Evolutionary conservation across 768 basidiomycete species (phyloP), one percentile per base, ranked within the genome.

Genomic region (Coprinellus aureogranulatus): DNA sequence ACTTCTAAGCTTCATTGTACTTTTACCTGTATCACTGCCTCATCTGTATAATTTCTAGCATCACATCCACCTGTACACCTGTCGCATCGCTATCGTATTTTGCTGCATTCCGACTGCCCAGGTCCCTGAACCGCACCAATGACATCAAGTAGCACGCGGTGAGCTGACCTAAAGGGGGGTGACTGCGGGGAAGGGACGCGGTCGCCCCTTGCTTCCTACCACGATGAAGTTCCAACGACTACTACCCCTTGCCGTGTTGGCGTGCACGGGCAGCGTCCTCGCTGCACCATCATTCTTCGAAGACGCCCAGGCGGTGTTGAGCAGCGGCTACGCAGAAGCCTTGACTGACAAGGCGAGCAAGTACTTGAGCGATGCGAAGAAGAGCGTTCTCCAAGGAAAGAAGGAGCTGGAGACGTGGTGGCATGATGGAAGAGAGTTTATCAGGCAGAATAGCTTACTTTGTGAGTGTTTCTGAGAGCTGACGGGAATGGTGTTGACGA

Each of bases 361-460:
- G 42, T 77, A 73, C 64, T 54, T 83, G 5, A 72, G 73, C 54
- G 74, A 77, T 47, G 67, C 74, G 12, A 75, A 80, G 69, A 76
- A 77, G 63, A 66, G 72, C 3, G 73, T 80, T 45, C 62, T 77
- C 59, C 67, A 71, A 28, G 79, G 77, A 22, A 81, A 78, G 70
- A 70, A 76, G 54, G 80, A 78, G 54, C 62, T 84, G 56, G 75
- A 87, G 73, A 79, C 80, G 61, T 90, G 87, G 88, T 65, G 74
- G 27, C 79, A 86, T 54, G 71, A 82, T 23, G 88, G 87, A 20
- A 81, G 77, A 67, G 75, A 87, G 63, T 90, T 81, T 64, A 77
- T 90, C 55, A 82, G 85, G 68, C 82, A 90, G 73, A 79, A 89
- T 50, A 85, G 81, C n/a, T 63, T 92, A 30, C 72, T 82, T 42